Evolutionary conservation across 176 grass and related monocot genomes (phyloP), one percentile per base, ranked within the genome.

Genomic region (Oryza officinalis): DNA sequence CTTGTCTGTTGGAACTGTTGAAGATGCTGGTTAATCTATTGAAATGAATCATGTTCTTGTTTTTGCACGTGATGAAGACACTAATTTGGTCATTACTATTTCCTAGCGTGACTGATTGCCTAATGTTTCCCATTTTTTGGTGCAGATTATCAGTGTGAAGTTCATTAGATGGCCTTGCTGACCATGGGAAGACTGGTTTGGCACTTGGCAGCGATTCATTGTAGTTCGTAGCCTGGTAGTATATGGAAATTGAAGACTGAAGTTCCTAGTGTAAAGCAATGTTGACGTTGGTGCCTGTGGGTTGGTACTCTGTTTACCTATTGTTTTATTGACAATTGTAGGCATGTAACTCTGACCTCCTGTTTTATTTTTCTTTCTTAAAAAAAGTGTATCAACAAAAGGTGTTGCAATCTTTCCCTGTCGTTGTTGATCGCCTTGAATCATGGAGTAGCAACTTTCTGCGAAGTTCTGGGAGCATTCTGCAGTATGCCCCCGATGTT

Each of bases 241-340:
- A 76, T 49, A 71, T 71, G 71, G 18, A 82, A 74, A 70, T 63
- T 3, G 30, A 63, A 72, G 44, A 84, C 37, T 80, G 52, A 85
- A 71, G 26, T 77, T 89, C 72, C 18, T 77, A 77, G 52, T 81
- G 87, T 89, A 76, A 85, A 81, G 54, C 72, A 50, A 45, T 85
- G 54, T 76, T 85, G 54, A 71, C 78, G 57, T 64, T 65, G 32
- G 27, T 71, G 38, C 10, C 37, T 71, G 18, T 57, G 52, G 20
- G 52, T 7, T 57, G n/a, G 72, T 70, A 18, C 18, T 10, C 23
- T 71, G 4, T 81, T 81, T 43, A 65, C 54, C 63, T 76, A 75
- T 80, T 89, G 83, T 76, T 89, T 81, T 22, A 27, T 89, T 85
- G 77, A 81, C 65, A 40, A 40, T 22, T 89, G 64, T 89, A 81